phyloP scores from a whole-genome alignment of 805 yeast genomes.

The Monosporozyma yasuniensis region DNA sequence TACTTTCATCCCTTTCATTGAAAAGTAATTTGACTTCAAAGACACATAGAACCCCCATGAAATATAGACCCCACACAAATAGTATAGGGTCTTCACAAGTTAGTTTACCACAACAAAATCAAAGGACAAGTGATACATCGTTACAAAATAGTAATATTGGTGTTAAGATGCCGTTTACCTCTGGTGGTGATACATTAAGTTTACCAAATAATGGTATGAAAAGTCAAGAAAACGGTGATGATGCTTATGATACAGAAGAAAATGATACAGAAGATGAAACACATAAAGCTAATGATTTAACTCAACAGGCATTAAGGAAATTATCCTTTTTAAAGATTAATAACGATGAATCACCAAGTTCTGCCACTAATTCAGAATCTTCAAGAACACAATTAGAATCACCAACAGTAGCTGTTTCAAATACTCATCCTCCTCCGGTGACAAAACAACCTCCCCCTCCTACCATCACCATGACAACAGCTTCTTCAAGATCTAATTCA shows the following conservation, averaged over 20 bases:
- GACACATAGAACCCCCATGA: neutral
- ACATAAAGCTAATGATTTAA: slow-evolving; percentile 25
- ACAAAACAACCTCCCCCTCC: neutral
- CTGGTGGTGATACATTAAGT: neutral
- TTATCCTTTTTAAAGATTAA: slow-evolving; percentile 24
- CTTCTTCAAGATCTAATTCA: neutral
- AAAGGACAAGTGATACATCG: neutral
- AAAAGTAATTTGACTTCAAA: slow-evolving; percentile 32
- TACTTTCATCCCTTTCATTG: slow-evolving; percentile 50
- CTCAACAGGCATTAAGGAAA: slow-evolving; percentile 34
- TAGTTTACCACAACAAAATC: neutral
- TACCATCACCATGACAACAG: neutral
- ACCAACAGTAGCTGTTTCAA: too few relatives aligned
- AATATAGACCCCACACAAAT: slow-evolving; percentile 30
- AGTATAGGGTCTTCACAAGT: slow-evolving; percentile 31
- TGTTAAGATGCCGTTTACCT: slow-evolving; percentile 28
- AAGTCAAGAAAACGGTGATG: neutral
- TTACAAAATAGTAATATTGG: slow-evolving; percentile 16
- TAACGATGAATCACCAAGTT: neutral
- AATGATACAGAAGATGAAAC: neutral
- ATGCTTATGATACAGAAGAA: neutral
- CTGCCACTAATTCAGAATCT: neutral
- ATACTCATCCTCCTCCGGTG: too few relatives aligned
- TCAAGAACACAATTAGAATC: neutral
- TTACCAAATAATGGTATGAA: neutral